Percentiles rank a stretch among this genome's conserved stretches.
phyloP scores from a whole-genome alignment of 108 stramenopile species.

The Nitzschia palea region DNA sequence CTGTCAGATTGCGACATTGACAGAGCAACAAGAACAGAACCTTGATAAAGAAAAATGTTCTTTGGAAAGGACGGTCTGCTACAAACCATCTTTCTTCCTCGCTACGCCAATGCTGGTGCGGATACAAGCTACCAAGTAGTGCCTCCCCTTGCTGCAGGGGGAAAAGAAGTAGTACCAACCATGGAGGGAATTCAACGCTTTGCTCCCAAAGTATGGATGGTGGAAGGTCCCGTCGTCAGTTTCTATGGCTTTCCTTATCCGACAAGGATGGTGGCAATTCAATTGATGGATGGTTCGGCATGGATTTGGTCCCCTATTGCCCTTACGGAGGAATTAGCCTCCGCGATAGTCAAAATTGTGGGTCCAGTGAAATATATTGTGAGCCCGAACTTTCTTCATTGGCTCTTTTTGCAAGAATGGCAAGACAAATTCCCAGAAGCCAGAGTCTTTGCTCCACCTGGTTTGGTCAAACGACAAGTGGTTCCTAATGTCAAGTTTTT shows the following conservation, averaged over 20 bases:
- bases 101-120: neutral
- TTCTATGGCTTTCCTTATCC: conserved; percentile 20
- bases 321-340: conserved; percentile 23
- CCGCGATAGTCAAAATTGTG: conserved; percentile 21
- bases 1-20: too few species aligned
- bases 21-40: too few species aligned
- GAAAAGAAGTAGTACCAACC: neutral
- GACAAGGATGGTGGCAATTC: conserved; percentile 10
- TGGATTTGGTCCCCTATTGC: conserved; percentile 43
- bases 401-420: conserved; percentile 34
- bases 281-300: neutral
- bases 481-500: conserved; percentile 11
- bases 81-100: neutral
- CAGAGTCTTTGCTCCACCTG: conserved; percentile 29
- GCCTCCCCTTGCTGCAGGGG: neutral
- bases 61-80: conserved; percentile 1
- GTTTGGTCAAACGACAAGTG: conserved; percentile 23
- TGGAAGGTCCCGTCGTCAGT: conserved; percentile 8
- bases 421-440: conserved; percentile 27
- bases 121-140: neutral
- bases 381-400: conserved; percentile 38
- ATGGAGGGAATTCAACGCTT: neutral
- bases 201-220: conserved; percentile 8
- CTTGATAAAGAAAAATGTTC: neutral
- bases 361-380: conserved; percentile 38